Evolutionary conservation across 495 filamentous ascomycete genomes (phyloP).

Genomic region (Tirmania nivea): DNA sequence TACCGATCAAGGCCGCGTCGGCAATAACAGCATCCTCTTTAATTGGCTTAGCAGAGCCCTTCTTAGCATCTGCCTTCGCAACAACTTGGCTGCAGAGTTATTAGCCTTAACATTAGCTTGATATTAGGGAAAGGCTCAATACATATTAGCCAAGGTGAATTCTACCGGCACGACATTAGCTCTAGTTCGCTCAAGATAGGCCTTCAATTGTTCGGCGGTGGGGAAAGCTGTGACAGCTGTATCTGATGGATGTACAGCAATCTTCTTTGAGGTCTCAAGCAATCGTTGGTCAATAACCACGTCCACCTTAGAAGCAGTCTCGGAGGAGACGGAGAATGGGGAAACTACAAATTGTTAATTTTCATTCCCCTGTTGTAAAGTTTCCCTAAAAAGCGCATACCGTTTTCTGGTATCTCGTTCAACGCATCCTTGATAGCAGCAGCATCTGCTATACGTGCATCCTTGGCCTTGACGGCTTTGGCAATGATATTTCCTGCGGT

Average conservation of each 20-base stretch:
- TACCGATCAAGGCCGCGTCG: constrained; percentile 54
- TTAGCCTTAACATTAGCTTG: background rate
- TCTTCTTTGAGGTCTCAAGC: constrained; percentile 8
- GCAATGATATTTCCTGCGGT: constrained; percentile 13
- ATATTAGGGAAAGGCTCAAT: background rate
- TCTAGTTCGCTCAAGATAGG: constrained; percentile 15
- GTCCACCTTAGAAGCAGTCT: constrained; percentile 16
- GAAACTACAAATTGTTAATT: constrained; percentile 11
- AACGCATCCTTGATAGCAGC: constrained; percentile 16
- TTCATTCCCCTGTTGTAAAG: background rate
- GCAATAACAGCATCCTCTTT: constrained; percentile 31
- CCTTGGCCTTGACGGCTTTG: constrained; percentile 17
- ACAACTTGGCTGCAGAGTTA: constrained; percentile 13
- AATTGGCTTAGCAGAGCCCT: constrained; percentile 23
- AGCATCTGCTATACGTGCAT: constrained; percentile 16
- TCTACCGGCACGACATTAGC: constrained; percentile 17
- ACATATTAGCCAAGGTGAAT: constrained; percentile 10
- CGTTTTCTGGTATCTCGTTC: constrained; percentile 13
- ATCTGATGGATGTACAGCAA: constrained; percentile 18
- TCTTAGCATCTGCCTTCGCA: constrained; percentile 27
- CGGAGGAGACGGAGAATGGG: constrained; percentile 15
- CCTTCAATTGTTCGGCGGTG: constrained; percentile 8
- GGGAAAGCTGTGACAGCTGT: constrained; percentile 16
- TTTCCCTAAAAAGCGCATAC: background rate
- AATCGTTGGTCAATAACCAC: constrained; percentile 18